Percentiles rank a stretch among this genome's conserved stretches.
phyloP scores from a whole-genome alignment of 768 basidiomycete genomes.

The Psilocybe tampanensis region DNA sequence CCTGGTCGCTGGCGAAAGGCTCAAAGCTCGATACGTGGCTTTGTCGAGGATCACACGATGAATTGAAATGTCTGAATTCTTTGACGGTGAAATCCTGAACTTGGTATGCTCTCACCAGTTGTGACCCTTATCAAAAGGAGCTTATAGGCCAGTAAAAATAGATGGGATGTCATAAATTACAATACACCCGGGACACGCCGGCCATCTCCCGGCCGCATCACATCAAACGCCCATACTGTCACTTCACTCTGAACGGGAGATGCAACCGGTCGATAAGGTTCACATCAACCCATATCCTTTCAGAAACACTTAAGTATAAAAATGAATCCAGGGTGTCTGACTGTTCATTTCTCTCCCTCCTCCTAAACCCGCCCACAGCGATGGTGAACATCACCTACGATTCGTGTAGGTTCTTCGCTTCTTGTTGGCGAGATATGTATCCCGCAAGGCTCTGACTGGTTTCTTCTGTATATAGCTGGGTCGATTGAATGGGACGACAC shows the following conservation, averaged over 20 bases:
- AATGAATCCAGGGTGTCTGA: neutral
- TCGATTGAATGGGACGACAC: conserved; percentile 21
- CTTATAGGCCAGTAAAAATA: conserved; percentile 1
- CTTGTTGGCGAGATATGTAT: neutral
- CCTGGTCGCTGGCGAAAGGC: too few species aligned
- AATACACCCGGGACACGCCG: neutral
- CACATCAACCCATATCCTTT: neutral
- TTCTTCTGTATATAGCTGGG: conserved; percentile 16
- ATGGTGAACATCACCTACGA: conserved; percentile 40
- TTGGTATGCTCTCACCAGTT: too few species aligned
- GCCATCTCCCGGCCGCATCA: neutral
- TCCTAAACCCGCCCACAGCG: neutral
- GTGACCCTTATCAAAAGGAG: neutral
- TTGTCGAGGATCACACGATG: too few species aligned
- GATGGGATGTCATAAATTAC: neutral
- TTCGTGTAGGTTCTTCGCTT: conserved; percentile 26
- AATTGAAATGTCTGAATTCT: too few species aligned
- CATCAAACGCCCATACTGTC: neutral
- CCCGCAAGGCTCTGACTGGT: neutral
- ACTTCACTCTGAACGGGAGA: neutral
- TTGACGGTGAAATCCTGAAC: too few species aligned
- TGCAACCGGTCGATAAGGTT: neutral
- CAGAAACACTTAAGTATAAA: neutral
- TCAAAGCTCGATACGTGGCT: too few species aligned
- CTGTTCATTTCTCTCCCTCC: conserved; percentile 4